Evolutionary conservation across 2,329 filamentous ascomycete genomes (phyloP), one percentile per base, ranked within the genome.

Genomic region (Microsporum audouinii): DNA sequence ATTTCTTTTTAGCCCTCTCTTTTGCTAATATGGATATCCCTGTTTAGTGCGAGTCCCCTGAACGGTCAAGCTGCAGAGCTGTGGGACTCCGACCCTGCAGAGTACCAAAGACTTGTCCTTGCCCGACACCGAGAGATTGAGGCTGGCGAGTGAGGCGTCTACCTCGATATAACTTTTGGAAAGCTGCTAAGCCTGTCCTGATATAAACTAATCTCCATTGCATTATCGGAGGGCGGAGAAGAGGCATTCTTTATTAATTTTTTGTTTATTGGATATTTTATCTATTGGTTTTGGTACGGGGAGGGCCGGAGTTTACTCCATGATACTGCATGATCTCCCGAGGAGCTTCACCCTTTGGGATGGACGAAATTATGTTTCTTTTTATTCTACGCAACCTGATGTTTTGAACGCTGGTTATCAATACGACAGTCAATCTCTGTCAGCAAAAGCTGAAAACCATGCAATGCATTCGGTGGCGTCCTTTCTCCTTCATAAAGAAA

Each of bases 11-110:
- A 23, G 17, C 1, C 17, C 17, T 91, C 97, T 75, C 94, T 94
- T 34, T 95, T 34, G 95, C 95, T n/a, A 89, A 96, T 73, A 33
- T 59, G 39, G 27, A 17, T 41, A 6, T 29, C 6, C 49, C 34
- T 56, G 62, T 65, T 41, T 43, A 97, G 92, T 75, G 85, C 94
- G 62, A 96, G 90, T 66, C 94, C 94, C 1, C 80, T 99, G 65
- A 99, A 99, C 69, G 95, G 91, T 63, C 91, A 99, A 75, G 94
- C 94, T 34, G 94, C 95, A 14, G 89, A 96, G 73, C 81, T 99
- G 47, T 99, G 94, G 91, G 92, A 96, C 73, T 90, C 86, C 68
- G 85, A 97, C 72, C 80, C 85, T 41, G 85, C 84, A 53, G 89
- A 95, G 73, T 97, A 94, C 81, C 90, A 96, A 82, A 84, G 84